Evolutionary conservation across 2,329 filamentous ascomycete genomes (phyloP).

Genomic region (Botrytis squamosa): DNA sequence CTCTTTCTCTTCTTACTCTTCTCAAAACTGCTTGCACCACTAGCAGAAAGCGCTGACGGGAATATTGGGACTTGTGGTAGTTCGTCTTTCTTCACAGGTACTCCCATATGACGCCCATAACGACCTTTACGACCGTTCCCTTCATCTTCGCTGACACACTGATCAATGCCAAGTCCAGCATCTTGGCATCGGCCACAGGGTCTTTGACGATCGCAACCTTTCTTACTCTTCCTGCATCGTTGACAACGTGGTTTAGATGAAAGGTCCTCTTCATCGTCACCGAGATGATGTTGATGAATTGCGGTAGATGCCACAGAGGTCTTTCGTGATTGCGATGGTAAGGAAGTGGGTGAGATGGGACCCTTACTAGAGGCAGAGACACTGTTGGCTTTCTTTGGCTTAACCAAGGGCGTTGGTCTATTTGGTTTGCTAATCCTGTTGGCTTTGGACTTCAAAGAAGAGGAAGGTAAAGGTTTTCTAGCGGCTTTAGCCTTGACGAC

Average conservation of each 20-base stretch:
- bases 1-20: slow-evolving; percentile 72
- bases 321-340: slow-evolving; percentile 72
- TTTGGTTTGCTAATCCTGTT: slow-evolving; percentile 48
- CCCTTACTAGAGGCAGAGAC: slow-evolving; percentile 39
- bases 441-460: slow-evolving; percentile 48
- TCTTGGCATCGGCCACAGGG: slow-evolving; percentile 95
- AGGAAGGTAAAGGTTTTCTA: slow-evolving; percentile 44
- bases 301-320: slow-evolving; percentile 67
- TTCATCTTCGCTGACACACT: slow-evolving; percentile 96
- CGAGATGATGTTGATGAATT: slow-evolving; percentile 61
- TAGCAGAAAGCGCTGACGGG: slow-evolving; percentile 37
- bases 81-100: slow-evolving; percentile 61
- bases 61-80: slow-evolving; percentile 39
- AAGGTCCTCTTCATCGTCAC: slow-evolving; percentile 79
- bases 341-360: slow-evolving; percentile 62
- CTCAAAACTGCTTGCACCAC: slow-evolving; percentile 44
- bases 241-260: slow-evolving; percentile 97
- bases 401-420: slow-evolving; percentile 38
- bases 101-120: slow-evolving; percentile 73
- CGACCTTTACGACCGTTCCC: slow-evolving; percentile 95
- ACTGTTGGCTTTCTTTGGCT: slow-evolving; percentile 51
- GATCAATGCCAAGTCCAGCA: slow-evolving; percentile 87
- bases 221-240: slow-evolving; percentile 98
- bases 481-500: slow-evolving; percentile 45
- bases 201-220: slow-evolving; percentile 94